These are phyloP conservation scores for Adansonia grandidieri DNA, from an alignment of 441 rosid genomes.

Conservation along the genomic window DNA sequence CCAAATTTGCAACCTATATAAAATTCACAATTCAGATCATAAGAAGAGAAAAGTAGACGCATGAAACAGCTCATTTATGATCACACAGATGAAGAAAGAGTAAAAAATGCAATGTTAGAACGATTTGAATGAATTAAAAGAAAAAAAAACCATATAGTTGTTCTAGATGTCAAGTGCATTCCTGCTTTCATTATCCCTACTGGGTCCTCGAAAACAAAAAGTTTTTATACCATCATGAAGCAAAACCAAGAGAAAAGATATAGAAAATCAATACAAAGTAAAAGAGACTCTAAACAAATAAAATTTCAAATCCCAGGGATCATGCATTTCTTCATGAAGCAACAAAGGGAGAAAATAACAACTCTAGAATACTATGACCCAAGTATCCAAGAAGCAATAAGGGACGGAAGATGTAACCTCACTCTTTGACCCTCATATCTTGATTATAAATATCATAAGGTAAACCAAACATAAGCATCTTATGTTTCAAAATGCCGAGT, in stretches of 20 bases:
- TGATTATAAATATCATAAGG: constrained; percentile 14
- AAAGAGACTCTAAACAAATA: constrained; percentile 1
- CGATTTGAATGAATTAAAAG: not conserved
- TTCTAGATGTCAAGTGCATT: constrained; percentile 1
- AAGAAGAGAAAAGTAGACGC: constrained; percentile 10
- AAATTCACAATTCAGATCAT: constrained; percentile 14
- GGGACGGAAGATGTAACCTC: not conserved
- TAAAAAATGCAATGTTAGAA: constrained; percentile 12
- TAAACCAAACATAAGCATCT: not conserved
- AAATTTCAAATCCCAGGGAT: constrained; percentile 1
- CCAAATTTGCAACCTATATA: constrained; percentile 76
- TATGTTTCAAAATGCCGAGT: not conserved
- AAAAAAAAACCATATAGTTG: not conserved
- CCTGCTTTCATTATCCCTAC: not conserved
- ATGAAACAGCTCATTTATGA: not conserved
- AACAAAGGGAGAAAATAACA: not conserved
- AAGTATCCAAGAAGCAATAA: not conserved
- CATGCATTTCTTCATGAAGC: not conserved
- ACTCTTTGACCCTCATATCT: constrained; percentile 7
- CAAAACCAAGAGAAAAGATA: constrained; percentile 8
- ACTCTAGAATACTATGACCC: constrained; percentile 2
- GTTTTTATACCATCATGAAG: not conserved
- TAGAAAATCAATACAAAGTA: not conserved
- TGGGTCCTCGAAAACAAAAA: constrained; percentile 11
- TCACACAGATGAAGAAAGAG: constrained; percentile 8